These are phyloP conservation scores for Thraustochytrium striatum DNA, from an alignment of 352 stramenopile species.

Conservation along the genomic window DNA sequence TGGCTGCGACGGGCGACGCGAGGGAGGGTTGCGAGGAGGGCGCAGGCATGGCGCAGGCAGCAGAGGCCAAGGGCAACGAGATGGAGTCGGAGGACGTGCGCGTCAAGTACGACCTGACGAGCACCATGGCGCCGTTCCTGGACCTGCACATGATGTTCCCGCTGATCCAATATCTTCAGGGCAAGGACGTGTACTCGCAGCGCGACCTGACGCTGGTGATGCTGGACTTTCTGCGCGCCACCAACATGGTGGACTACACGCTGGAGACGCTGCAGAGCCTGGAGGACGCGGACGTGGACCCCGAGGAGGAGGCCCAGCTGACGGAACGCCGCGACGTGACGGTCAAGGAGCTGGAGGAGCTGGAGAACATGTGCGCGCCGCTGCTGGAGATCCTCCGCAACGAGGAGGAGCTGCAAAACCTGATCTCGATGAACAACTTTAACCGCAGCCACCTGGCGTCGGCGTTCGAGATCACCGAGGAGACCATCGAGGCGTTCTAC, in stretches of 20 bases:
- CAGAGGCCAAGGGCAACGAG: background rate
- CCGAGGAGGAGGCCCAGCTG: conserved; percentile 60
- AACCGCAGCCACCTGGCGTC: conserved; percentile 36
- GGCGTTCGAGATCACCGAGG: conserved; percentile 65
- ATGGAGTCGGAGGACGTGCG: background rate
- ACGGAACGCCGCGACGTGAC: conserved; percentile 74
- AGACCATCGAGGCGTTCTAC: conserved; percentile 75
- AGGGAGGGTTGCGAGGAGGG: too few species aligned
- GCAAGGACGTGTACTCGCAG: conserved; percentile 85
- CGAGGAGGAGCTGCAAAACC: conserved; percentile 18
- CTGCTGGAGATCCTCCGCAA: conserved; percentile 59
- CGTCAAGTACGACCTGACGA: conserved; percentile 47
- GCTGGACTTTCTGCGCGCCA: conserved; percentile 83
- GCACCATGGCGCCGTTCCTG: conserved; percentile 68
- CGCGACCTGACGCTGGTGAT: conserved; percentile 81
- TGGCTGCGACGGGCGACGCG: too few species aligned
- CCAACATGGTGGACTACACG: conserved; percentile 86
- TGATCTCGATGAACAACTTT: conserved; percentile 39
- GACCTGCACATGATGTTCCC: conserved; percentile 89
- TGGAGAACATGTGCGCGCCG: conserved; percentile 56
- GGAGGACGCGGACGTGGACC: conserved; percentile 54
- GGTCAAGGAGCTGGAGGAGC: conserved; percentile 69
- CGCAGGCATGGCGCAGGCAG: too few species aligned
- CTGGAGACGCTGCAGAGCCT: conserved; percentile 82
- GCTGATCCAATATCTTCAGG: conserved; percentile 82